These are phyloP conservation scores for Scleromitrula shiraiana DNA, from an alignment of 2,329 filamentous ascomycete genomes.

Conservation along the genomic window DNA sequence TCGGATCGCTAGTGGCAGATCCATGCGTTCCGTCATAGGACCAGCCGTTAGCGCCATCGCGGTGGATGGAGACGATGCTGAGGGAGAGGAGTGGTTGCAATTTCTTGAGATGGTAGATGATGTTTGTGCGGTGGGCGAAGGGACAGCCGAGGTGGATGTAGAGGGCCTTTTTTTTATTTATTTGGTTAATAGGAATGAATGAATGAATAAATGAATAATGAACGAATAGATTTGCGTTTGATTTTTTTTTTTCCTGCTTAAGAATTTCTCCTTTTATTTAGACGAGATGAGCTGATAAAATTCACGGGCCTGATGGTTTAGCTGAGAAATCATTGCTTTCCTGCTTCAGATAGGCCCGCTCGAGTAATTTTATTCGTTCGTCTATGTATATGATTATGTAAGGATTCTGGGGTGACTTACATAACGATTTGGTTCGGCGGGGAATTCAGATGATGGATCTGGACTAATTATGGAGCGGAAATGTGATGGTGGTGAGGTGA, in stretches of 20 bases:
- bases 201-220: too few relatives aligned
- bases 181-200: too few relatives aligned
- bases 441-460: background rate
- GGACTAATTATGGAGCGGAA: background rate
- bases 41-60: background rate
- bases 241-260: too few relatives aligned
- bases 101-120: background rate
- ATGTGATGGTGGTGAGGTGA: background rate
- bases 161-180: background rate
- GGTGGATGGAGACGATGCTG: background rate
- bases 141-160: background rate
- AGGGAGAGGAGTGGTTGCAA: background rate
- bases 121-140: background rate
- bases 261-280: too few relatives aligned
- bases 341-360: too few relatives aligned
- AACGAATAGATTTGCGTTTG: too few relatives aligned
- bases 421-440: background rate
- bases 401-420: background rate
- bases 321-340: too few relatives aligned
- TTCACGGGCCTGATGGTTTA: too few relatives aligned
- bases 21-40: slow-evolving; percentile 10
- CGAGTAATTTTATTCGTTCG: too few relatives aligned
- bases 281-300: too few relatives aligned
- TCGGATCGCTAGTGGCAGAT: slow-evolving; percentile 7
- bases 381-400: too few relatives aligned